Conservation (phyloP, 2,329 filamentous ascomycete genomes). For the Zelopaecilomyces penicillatus region DNA sequence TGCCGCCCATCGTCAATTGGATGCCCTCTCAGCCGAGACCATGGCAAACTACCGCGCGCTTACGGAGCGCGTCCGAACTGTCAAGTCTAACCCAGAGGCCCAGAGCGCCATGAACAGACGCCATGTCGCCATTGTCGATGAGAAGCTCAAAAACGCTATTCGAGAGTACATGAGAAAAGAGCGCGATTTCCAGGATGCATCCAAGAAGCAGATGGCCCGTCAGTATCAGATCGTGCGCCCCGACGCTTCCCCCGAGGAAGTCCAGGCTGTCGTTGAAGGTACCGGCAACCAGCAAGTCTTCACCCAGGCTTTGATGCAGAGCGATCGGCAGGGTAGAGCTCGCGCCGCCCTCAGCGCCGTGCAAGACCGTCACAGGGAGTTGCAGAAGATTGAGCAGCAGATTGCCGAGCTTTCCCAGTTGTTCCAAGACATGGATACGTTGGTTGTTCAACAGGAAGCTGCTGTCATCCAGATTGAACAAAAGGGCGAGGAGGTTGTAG, state of each 20-base stretch:
- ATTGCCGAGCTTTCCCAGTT: slow-evolving; percentile 81
- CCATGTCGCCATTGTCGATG: slow-evolving; percentile 75
- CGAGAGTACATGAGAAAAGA: slow-evolving; percentile 75
- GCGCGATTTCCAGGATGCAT: slow-evolving; percentile 68
- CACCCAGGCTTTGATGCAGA: slow-evolving; percentile 75
- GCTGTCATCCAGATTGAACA: slow-evolving; percentile 74
- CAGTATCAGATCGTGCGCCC: slow-evolving; percentile 87
- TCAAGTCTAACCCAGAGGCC: slow-evolving; percentile 76
- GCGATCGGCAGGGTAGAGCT: slow-evolving; percentile 72
- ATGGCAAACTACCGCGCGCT: slow-evolving; percentile 76
- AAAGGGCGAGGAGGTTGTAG: slow-evolving; percentile 76
- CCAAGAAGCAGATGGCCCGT: slow-evolving; percentile 75
- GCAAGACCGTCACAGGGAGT: slow-evolving; percentile 72
- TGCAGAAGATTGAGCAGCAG: slow-evolving; percentile 86
- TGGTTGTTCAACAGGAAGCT: slow-evolving; percentile 80
- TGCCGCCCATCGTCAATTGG: slow-evolving; percentile 59
- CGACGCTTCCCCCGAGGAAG: slow-evolving; percentile 69
- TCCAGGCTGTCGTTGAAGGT: slow-evolving; percentile 69
- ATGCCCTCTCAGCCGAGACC: slow-evolving; percentile 66
- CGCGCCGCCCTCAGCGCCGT: slow-evolving; percentile 72
- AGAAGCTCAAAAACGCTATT: slow-evolving; percentile 72
- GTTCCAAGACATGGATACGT: slow-evolving; percentile 80
- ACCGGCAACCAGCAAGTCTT: slow-evolving; percentile 71
- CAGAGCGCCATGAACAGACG: slow-evolving; percentile 63
- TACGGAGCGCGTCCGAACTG: slow-evolving; percentile 66